A percentile compares a stretch with the other conserved stretches of the same genome.
These are phyloP conservation scores for Mycena citricolor DNA, from an alignment of 1,284 basidiomycete genomes.

Conservation along the genomic window DNA sequence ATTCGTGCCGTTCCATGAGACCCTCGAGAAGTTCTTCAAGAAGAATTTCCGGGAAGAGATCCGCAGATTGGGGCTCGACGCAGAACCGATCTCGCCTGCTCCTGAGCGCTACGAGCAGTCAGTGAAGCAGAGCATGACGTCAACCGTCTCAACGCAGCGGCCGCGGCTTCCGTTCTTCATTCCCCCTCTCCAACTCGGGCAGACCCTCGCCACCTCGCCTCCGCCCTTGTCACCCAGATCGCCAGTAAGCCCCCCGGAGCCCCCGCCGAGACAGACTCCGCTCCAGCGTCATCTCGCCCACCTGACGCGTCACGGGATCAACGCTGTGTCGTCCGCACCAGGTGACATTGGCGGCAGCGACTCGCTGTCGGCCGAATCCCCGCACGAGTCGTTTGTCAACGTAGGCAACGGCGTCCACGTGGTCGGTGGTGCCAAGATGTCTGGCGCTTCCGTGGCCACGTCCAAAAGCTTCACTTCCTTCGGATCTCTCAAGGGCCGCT, in stretches of 20 bases:
- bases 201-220: constrained; percentile 37
- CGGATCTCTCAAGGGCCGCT: constrained; percentile 56
- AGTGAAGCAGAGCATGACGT: constrained; percentile 39
- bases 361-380: constrained; percentile 60
- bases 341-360: constrained; percentile 59
- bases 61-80: constrained; percentile 56
- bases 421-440: constrained; percentile 39
- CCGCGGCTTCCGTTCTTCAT: constrained; percentile 40
- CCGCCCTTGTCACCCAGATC: constrained; percentile 47
- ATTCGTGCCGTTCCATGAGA: constrained; percentile 90
- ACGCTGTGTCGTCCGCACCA: constrained; percentile 72
- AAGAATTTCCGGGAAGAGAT: constrained; percentile 93
- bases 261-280: constrained; percentile 61
- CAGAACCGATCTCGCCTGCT: constrained; percentile 38
- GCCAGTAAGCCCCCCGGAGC: constrained; percentile 34
- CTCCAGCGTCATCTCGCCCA: constrained; percentile 76
- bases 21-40: constrained; percentile 84
- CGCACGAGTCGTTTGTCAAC: constrained; percentile 71
- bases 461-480: constrained; percentile 53
- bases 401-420: constrained; percentile 47
- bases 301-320: constrained; percentile 76
- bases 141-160: constrained; percentile 42
- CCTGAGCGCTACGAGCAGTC: constrained; percentile 47
- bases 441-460: constrained; percentile 49
- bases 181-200: constrained; percentile 50